Evolutionary conservation across 2,329 filamentous ascomycete genomes (phyloP), one percentile per base, ranked within the genome.

Genomic region (Laburnicola sp.): DNA sequence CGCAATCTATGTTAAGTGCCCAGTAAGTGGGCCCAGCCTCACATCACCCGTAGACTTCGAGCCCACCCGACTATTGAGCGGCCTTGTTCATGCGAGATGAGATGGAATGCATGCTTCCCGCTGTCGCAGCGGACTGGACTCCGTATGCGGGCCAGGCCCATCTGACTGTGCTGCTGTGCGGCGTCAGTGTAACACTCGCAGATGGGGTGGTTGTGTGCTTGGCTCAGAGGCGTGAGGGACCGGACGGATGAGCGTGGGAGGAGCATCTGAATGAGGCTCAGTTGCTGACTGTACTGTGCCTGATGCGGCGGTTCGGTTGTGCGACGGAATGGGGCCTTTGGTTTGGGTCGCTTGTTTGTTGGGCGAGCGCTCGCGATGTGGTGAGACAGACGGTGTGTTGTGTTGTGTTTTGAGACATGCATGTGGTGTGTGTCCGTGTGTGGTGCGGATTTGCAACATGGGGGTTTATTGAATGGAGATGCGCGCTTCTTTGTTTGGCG

Each of bases 1-100:
- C 34, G 30, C 40, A 50, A 50, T 50, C 35, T 50, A 50, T n/a
- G n/a, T 45, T 45, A 39, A 50, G 48, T 50, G 48, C 48, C 47
- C 41, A n/a, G n/a, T n/a, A n/a, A 50, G 48, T 16, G 4, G 22
- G 41, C 43, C 43, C 34, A 38, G 34, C 41, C 41, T 44, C 31
- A 10, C 22, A 30, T 35, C 38, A 22, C 36, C 39, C 23, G 11
- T 39, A n/a, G n/a, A n/a, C n/a, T n/a, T n/a, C n/a, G n/a, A n/a
- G n/a, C 35, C 31, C 32, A 36, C 26, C 42, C 32, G 21, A 9
- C 32, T 21, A 23, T 26, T 39, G 7, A 39, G 23, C 22, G 30
- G 43, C n/a, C 34, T 45, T 45, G 21, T 26, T 10, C 11, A 37
- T 45, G 43, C 43, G 32, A 45, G 32, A 45, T 45, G 28, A 30